A percentile compares a stretch with the other conserved stretches of the same genome.
phyloP scores from a whole-genome alignment of 371 early-diverging fungal genomes.

The Entomophthora muscae region DNA sequence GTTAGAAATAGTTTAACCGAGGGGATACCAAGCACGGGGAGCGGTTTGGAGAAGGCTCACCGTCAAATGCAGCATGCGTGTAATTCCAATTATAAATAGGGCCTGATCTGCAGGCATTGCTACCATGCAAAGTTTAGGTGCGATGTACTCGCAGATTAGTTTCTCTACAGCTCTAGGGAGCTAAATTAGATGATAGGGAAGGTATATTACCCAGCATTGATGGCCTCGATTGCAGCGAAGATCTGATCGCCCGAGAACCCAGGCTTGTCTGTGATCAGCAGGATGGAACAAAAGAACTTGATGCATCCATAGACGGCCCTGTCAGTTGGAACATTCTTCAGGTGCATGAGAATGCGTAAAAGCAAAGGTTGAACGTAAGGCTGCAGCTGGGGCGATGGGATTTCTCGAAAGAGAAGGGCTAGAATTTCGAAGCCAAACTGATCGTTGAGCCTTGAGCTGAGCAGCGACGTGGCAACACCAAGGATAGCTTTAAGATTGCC shows the following conservation, averaged over 20 bases:
- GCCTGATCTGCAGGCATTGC: neutral
- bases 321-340: conserved; percentile 48
- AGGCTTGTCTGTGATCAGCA: neutral
- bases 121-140: neutral
- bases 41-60: neutral
- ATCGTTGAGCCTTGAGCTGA: conserved; percentile 71
- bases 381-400: conserved; percentile 37
- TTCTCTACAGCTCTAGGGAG: neutral
- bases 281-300: neutral
- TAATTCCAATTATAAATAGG: neutral
- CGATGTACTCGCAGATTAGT: neutral
- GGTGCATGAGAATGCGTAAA: conserved; percentile 50
- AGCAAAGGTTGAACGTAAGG: conserved; percentile 60
- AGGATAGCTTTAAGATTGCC: conserved; percentile 60
- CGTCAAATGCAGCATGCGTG: neutral
- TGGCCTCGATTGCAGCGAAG: neutral
- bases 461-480: conserved; percentile 85
- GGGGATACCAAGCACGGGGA: neutral
- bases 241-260: neutral
- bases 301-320: conserved; percentile 27
- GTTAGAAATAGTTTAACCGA: neutral
- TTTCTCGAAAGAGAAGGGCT: conserved; percentile 38
- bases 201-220: neutral
- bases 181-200: neutral
- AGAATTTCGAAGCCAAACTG: conserved; percentile 71